Conservation (phyloP, 495 filamentous ascomycete genomes). For the Penicillium salamii region DNA sequence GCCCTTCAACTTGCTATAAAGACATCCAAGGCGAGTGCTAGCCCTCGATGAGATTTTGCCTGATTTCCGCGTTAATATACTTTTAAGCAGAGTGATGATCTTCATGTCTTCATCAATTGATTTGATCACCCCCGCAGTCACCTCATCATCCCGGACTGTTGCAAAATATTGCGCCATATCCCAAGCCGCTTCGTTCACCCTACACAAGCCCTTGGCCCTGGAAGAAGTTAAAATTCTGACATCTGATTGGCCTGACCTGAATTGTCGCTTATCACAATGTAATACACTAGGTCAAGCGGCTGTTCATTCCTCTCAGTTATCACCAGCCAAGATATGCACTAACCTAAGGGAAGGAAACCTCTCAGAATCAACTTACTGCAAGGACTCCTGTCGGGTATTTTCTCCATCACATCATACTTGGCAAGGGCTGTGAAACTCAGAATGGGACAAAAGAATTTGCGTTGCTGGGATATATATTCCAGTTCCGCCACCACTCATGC, state of each 20-base stretch:
- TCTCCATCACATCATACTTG: conserved; percentile 1
- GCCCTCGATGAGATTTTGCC: too few relatives aligned
- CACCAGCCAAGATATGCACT: background rate
- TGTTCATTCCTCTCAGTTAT: too few relatives aligned
- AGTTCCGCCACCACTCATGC: background rate
- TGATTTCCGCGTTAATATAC: too few relatives aligned
- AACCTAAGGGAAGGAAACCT: background rate
- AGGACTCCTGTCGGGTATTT: background rate
- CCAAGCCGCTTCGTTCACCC: background rate
- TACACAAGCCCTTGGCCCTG: background rate
- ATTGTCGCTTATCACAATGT: background rate
- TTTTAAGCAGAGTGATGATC: too few relatives aligned
- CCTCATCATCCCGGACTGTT: background rate
- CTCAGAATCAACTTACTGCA: background rate
- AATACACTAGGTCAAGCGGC: too few relatives aligned
- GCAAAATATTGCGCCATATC: conserved; percentile 8
- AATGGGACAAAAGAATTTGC: background rate
- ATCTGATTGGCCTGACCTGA: background rate
- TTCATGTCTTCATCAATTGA: too few relatives aligned
- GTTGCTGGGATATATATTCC: background rate
- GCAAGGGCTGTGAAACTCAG: background rate
- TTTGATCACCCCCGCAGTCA: background rate
- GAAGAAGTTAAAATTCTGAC: background rate
- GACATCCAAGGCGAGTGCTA: too few relatives aligned
- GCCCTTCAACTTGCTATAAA: too few relatives aligned